Evolutionary conservation across 352 stramenopile genomes (phyloP).

Genomic region (Phytopythium montanum): DNA sequence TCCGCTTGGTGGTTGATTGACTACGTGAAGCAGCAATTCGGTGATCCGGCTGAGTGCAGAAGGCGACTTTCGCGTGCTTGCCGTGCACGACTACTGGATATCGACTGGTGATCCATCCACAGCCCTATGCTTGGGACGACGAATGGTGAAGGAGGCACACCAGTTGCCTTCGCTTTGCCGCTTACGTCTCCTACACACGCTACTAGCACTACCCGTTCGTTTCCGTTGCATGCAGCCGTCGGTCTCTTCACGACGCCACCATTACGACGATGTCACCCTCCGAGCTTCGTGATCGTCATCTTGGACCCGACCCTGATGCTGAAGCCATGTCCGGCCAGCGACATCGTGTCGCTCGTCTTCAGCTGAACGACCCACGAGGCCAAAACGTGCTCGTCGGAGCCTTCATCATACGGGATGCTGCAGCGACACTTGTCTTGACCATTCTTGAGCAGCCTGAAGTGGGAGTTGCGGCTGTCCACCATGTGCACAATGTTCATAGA

Average conservation of each 20-base stretch:
- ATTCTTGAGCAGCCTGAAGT: neutral
- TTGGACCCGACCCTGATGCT: neutral
- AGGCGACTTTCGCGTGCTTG: conserved; percentile 1
- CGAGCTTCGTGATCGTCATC: neutral
- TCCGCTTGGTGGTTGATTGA: neutral
- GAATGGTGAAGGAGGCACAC: neutral
- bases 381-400: neutral
- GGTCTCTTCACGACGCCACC: neutral
- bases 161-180: neutral
- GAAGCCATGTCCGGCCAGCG: neutral
- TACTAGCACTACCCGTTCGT: neutral
- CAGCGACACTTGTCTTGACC: neutral
- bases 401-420: neutral
- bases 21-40: neutral
- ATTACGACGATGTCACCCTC: neutral
- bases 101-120: neutral
- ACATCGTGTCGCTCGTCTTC: neutral
- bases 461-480: neutral
- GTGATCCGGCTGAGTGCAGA: neutral
- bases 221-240: neutral
- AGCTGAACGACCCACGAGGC: neutral
- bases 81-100: neutral
- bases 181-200: neutral
- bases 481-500: neutral
- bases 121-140: neutral